phyloP scores from a whole-genome alignment of 768 basidiomycete genomes.

The Termitomyces sp. region DNA sequence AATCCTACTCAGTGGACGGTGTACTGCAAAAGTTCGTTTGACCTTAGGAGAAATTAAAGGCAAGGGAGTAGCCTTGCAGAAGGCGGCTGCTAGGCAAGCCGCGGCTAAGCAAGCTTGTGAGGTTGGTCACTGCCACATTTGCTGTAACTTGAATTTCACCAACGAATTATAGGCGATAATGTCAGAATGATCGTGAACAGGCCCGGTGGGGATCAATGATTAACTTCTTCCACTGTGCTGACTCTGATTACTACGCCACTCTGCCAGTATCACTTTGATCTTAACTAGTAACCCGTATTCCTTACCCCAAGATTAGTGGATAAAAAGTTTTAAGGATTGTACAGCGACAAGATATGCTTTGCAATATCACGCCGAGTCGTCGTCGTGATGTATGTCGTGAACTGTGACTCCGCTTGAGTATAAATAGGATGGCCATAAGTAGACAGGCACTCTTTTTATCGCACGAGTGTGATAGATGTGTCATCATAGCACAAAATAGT shows the following conservation, averaged over 20 bases:
- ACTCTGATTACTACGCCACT: not conserved
- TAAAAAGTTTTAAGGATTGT: not conserved
- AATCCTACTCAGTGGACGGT: conserved; percentile 15
- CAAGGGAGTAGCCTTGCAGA: conserved; percentile 14
- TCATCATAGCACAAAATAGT: not conserved
- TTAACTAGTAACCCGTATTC: not conserved
- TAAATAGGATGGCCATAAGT: too few species aligned
- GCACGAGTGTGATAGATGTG: not conserved
- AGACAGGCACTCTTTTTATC: not conserved
- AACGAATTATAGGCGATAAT: conserved; percentile 6
- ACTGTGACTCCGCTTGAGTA: not conserved
- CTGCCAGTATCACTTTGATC: not conserved
- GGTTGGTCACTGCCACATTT: conserved; percentile 3
- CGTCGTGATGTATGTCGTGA: too few species aligned
- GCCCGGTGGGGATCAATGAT: not conserved
- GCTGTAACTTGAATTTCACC: not conserved
- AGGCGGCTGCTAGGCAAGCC: conserved; percentile 15
- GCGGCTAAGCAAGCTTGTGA: conserved; percentile 20
- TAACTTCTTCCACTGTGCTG: not conserved
- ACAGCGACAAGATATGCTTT: not conserved
- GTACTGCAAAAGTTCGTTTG: conserved; percentile 16
- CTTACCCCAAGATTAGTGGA: not conserved
- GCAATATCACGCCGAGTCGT: not conserved
- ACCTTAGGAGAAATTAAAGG: conserved; percentile 14
- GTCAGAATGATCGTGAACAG: not conserved